phyloP scores from a whole-genome alignment of 2,329 filamentous ascomycete species.

The Stagonosporopsis tanaceti region DNA sequence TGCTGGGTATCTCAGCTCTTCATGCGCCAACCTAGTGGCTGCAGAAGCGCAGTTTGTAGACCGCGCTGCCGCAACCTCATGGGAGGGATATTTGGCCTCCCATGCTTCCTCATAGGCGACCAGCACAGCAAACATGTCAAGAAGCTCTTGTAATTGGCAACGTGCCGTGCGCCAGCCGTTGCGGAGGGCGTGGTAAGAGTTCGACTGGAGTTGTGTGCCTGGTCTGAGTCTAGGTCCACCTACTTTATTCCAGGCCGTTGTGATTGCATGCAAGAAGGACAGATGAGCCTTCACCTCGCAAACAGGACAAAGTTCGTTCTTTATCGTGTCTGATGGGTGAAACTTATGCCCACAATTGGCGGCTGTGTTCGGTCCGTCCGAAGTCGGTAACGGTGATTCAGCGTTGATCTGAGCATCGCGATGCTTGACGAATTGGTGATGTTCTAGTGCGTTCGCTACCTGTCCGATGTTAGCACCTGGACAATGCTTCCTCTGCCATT shows the following conservation, averaged over 20 bases:
- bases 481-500: constrained; percentile 1
- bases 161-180: background rate
- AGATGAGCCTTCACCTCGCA: constrained; percentile 7
- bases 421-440: constrained; percentile 2
- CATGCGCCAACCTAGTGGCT: constrained; percentile 1
- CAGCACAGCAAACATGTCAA: background rate
- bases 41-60: constrained; percentile 2
- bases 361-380: background rate
- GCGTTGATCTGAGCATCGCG: background rate
- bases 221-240: constrained; percentile 6
- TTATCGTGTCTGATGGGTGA: background rate
- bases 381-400: background rate
- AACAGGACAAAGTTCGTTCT: background rate
- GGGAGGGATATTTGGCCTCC: constrained; percentile 1
- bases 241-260: constrained; percentile 1
- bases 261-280: background rate
- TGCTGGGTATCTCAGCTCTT: background rate
- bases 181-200: background rate
- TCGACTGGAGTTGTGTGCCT: background rate
- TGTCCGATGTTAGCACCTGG: background rate
- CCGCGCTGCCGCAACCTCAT: background rate
- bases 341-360: background rate
- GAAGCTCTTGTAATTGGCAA: background rate
- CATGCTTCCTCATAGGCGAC: constrained; percentile 1
- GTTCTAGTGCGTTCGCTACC: constrained; percentile 1